A percentile compares a stretch with the other conserved stretches of the same genome.
Evolutionary conservation across 148 eudicot genomes (phyloP).

Genomic region (Heliosperma pusillum): DNA sequence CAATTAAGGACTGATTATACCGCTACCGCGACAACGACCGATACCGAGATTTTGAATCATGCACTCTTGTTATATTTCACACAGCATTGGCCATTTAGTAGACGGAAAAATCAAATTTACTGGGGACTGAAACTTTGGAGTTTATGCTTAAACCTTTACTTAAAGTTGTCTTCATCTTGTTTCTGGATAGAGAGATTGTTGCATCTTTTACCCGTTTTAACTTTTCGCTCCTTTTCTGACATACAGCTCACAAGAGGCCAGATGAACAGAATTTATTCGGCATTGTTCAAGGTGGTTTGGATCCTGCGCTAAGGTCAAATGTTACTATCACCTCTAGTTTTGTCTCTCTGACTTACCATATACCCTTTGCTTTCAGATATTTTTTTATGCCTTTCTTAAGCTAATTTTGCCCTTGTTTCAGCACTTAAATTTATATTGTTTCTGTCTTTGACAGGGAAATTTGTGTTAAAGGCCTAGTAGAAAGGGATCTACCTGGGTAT

Average conservation of each 20-base stretch:
- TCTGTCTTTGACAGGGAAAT: constrained; percentile 55
- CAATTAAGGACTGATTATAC: no score
- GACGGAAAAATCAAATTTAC: no score
- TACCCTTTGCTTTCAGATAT: background rate
- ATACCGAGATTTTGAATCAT: no score
- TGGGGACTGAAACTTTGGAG: background rate
- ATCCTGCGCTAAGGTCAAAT: constrained; percentile 67
- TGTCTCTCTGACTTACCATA: constrained; percentile 1
- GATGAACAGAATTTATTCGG: constrained; percentile 84
- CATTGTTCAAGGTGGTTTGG: constrained; percentile 90
- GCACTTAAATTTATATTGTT: background rate
- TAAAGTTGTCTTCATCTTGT: background rate
- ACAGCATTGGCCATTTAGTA: no score
- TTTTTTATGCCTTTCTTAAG: background rate
- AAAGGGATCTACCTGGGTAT: constrained; percentile 83
- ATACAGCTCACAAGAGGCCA: constrained; percentile 79
- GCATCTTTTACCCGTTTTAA: background rate
- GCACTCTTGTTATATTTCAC: no score
- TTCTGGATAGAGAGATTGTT: background rate
- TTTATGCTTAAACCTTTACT: background rate
- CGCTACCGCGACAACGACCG: no score
- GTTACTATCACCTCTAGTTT: background rate
- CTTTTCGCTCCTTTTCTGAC: constrained; percentile 14
- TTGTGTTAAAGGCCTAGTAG: constrained; percentile 80
- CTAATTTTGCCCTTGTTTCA: background rate